Evolutionary conservation across 306 rosid species (phyloP), one percentile per base, ranked within the genome.

Genomic region (Astragalus glycyphyllos): DNA sequence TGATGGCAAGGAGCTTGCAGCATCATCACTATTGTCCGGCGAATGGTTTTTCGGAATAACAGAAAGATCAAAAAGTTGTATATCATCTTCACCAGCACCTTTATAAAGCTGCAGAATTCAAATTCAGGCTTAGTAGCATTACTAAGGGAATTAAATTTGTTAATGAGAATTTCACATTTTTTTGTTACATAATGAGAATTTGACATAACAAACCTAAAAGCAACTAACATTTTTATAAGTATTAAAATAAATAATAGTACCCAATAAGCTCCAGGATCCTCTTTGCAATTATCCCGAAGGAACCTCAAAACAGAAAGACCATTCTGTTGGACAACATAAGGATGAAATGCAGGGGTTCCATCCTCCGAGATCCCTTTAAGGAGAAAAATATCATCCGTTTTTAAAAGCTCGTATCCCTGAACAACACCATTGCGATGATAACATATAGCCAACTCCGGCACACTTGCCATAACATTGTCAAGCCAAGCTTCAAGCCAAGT

Each of bases 401-500:
- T 93, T 71, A 93, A 63, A 72, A 93, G 98, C 75, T 93, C 98
- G 1, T 93, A 93, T 44, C 97, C 97, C 82, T 93, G 97, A 76
- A 93, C 98, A 79, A 93, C 97, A 73, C 98, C 98, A 66, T 93
- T 85, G 77, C 65, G 83, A 76, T 93, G 98, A 84, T 93, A 93
- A 77, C 98, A 90, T 57, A 93, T 93, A 59, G 98, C 98, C 83
- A 93, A 84, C 82, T 93, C 97, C 20, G 96, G 98, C 76, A 88
- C 98, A 86, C 97, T 93, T 16, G 97, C 97, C 98, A 93, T 93
- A 84, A 93, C 87, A 84, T 93, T 93, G 81, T 93, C 98, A 63
- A 93, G 96, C 98, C 98, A 93, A 67, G 98, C 98, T 78, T 93
- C 98, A 82, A 93, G 97, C 98, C 98, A 93, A 55, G 89, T 90